phyloP scores from a whole-genome alignment of 2,329 filamentous ascomycete genomes.

The Fusarium paranaense region DNA sequence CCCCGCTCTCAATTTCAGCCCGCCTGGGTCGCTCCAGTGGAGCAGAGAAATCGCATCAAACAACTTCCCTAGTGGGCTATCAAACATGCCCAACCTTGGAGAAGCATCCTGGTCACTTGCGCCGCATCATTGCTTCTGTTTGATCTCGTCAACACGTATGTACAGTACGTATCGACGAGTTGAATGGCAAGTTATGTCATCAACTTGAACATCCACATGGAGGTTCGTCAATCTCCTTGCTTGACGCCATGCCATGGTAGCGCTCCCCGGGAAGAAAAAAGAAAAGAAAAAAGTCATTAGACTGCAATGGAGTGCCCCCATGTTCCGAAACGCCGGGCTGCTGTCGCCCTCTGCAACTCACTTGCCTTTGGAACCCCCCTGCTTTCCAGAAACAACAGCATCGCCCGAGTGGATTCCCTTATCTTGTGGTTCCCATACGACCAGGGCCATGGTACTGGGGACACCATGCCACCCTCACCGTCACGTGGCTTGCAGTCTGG shows the following conservation, averaged over 20 bases:
- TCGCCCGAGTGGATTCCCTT: constrained; percentile 27
- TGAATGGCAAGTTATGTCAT: neutral
- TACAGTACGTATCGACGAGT: neutral
- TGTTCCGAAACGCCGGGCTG: constrained; percentile 30
- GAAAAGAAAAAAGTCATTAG: neutral
- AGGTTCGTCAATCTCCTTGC: neutral
- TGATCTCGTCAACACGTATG: neutral
- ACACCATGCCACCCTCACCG: constrained; percentile 32
- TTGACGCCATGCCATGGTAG: neutral
- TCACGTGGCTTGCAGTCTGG: constrained; percentile 16
- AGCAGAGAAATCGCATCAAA: constrained; percentile 20
- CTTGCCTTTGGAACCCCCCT: constrained; percentile 1
- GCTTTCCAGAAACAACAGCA: constrained; percentile 5
- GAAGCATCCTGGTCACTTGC: neutral
- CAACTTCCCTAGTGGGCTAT: neutral
- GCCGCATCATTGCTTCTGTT: neutral
- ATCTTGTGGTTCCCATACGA: constrained; percentile 14
- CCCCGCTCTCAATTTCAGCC: constrained; percentile 36
- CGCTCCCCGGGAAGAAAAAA: neutral
- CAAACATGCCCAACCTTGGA: constrained; percentile 18
- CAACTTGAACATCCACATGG: neutral
- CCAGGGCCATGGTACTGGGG: constrained; percentile 25
- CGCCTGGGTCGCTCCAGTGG: constrained; percentile 29
- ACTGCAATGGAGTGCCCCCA: neutral
- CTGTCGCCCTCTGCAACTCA: constrained; percentile 5